Evolutionary conservation across 768 basidiomycete genomes (phyloP).

Genomic region (Lentinula boryana): DNA sequence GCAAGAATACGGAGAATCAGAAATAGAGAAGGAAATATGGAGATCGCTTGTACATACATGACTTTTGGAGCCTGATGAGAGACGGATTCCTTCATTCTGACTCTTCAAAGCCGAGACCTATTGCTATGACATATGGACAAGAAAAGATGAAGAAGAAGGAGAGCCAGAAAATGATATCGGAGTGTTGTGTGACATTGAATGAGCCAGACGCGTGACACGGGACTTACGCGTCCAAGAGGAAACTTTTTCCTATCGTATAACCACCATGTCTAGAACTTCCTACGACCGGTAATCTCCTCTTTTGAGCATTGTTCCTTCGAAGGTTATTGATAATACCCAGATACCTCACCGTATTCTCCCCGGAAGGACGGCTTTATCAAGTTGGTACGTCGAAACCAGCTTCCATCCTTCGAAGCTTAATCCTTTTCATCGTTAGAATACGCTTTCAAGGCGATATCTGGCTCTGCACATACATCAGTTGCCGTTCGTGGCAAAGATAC

Average conservation of each 20-base stretch:
- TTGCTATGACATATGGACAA: constrained; percentile 1
- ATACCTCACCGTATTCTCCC: constrained; percentile 96
- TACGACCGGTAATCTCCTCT: constrained; percentile 66
- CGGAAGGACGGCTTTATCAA: constrained; percentile 97
- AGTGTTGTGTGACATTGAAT: background rate
- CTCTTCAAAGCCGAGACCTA: background rate
- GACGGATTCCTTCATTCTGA: constrained; percentile 73
- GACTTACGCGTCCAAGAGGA: constrained; percentile 1
- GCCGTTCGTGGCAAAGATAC: constrained; percentile 93
- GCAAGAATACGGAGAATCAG: constrained; percentile 4
- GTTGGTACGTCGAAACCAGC: constrained; percentile 60
- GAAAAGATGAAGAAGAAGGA: background rate
- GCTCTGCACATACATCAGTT: constrained; percentile 91
- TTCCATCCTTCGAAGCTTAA: constrained; percentile 9
- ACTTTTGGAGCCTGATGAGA: constrained; percentile 77
- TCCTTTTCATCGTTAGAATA: constrained; percentile 57
- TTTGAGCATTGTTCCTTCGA: background rate
- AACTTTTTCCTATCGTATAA: background rate
- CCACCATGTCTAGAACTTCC: constrained; percentile 85
- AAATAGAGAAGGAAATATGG: constrained; percentile 8
- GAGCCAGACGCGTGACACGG: background rate
- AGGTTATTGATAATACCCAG: constrained; percentile 25
- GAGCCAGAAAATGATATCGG: background rate
- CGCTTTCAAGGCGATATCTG: constrained; percentile 99
- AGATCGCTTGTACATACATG: constrained; percentile 44